Conservation (phyloP, 23 red algal species). For the Rhodosorus marinus region DNA sequence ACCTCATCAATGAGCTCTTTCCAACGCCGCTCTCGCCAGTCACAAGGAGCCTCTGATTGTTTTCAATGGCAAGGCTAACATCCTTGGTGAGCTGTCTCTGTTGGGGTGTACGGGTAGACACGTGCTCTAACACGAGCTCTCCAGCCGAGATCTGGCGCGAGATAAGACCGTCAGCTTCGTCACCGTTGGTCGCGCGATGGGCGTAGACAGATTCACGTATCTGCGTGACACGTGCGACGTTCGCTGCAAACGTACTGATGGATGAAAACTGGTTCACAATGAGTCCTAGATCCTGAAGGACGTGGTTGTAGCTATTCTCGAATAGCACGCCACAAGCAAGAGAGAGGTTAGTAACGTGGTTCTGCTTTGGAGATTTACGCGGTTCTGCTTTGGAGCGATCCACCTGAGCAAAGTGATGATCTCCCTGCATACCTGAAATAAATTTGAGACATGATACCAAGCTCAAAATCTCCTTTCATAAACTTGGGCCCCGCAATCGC, state of each 20-base stretch:
- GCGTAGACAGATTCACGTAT: conserved; percentile 24
- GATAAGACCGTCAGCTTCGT: neutral
- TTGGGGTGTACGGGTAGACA: too few relatives aligned
- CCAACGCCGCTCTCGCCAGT: conserved; percentile 11
- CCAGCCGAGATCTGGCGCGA: neutral
- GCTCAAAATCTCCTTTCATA: conserved; percentile 50
- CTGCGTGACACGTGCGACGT: conserved; percentile 44
- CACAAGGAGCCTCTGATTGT: neutral
- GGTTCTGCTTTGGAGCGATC: too few relatives aligned
- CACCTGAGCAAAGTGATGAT: too few relatives aligned
- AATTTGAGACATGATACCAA: conserved; percentile 68
- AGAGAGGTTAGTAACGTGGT: neutral
- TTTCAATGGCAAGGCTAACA: neutral
- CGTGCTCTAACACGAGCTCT: neutral
- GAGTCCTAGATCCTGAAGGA: conserved; percentile 58
- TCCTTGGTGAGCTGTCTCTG: neutral
- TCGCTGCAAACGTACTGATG: conserved; percentile 70
- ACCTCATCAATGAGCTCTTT: conserved; percentile 6
- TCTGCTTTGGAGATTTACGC: too few relatives aligned
- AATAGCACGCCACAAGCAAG: neutral
- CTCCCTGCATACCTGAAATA: conserved; percentile 91
- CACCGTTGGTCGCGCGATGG: neutral
- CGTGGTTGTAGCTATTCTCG: conserved; percentile 38
- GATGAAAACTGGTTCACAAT: conserved; percentile 64
- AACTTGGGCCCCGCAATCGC: conserved; percentile 44